phyloP scores from a whole-genome alignment of 1,139 yeast genomes.

The Taphrina pruni region DNA sequence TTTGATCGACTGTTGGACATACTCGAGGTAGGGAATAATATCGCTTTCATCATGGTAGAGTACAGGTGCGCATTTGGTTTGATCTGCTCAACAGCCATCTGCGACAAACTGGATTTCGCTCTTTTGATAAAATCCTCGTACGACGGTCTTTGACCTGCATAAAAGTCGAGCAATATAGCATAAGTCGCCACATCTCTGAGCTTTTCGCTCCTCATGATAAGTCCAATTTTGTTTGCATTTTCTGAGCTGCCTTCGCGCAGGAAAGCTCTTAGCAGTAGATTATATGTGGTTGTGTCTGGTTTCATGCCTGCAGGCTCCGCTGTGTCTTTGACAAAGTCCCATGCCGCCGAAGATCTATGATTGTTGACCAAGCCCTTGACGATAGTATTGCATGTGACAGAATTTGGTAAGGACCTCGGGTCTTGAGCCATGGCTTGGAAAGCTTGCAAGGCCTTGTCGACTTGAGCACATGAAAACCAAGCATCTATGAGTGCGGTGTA shows the following conservation, averaged over 20 bases:
- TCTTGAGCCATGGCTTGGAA: not conserved
- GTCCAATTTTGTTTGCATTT: not conserved
- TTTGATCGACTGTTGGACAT: not conserved
- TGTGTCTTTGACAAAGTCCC: constrained; percentile 11
- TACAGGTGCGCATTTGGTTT: constrained; percentile 14
- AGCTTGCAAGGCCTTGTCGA: constrained; percentile 4
- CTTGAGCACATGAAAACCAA: not conserved
- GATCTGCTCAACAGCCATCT: constrained; percentile 4
- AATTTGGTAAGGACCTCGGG: constrained; percentile 1
- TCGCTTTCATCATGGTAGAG: constrained; percentile 8
- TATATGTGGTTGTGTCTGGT: constrained; percentile 9
- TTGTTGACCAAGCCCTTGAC: constrained; percentile 15
- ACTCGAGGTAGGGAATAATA: not conserved
- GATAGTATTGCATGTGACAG: constrained; percentile 8
- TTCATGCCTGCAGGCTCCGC: constrained; percentile 21
- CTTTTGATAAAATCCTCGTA: not conserved
- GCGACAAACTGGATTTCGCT: not conserved
- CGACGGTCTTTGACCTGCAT: not conserved
- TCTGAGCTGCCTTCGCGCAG: constrained; percentile 3
- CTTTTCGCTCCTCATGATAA: not conserved
- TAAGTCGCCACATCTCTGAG: constrained; percentile 19
- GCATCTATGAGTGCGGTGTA: constrained; percentile 20
- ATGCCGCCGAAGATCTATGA: not conserved
- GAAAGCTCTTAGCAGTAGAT: constrained; percentile 13
- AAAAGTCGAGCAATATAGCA: constrained; percentile 8